Percentiles rank a stretch among this genome's conserved stretches.
phyloP scores from a whole-genome alignment of 2,329 filamentous ascomycete species.

The Balansia obtecta region DNA sequence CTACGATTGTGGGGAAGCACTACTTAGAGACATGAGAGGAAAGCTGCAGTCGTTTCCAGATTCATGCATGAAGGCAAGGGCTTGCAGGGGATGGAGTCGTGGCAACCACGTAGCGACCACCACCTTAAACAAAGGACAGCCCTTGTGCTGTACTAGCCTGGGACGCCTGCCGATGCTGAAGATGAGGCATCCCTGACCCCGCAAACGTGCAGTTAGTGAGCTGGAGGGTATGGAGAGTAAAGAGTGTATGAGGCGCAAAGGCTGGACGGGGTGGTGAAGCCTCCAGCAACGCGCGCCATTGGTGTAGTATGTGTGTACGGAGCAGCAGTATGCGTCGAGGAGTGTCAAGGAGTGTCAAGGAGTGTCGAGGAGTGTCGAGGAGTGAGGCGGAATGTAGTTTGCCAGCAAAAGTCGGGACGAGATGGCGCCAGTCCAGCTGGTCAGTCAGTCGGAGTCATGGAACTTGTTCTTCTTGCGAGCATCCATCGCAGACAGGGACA shows the following conservation, averaged over 20 bases:
- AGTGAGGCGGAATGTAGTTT: neutral
- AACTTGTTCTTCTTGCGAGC: neutral
- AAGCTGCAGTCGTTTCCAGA: neutral
- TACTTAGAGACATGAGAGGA: neutral
- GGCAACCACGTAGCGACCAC: neutral
- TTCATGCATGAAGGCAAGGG: neutral
- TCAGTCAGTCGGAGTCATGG: neutral
- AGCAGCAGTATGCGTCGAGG: neutral
- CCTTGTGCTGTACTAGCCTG: neutral
- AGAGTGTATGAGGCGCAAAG: neutral
- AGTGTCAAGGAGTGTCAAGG: too few relatives aligned
- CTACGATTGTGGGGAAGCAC: neutral
- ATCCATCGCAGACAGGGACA: neutral
- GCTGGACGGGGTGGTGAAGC: neutral
- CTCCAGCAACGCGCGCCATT: slow-evolving; percentile 1
- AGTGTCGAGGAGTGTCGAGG: too few relatives aligned
- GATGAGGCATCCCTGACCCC: neutral
- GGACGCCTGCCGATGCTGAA: neutral
- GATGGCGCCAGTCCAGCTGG: slow-evolving; percentile 1
- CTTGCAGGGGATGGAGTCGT: neutral
- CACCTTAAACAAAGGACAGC: neutral
- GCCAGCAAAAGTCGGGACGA: neutral
- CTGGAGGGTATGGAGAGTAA: neutral
- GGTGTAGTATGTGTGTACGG: too few relatives aligned
- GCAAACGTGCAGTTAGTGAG: neutral